Evolutionary conservation across 176 grass and related monocot species (phyloP).

Genomic region (Bromus sterilis): DNA sequence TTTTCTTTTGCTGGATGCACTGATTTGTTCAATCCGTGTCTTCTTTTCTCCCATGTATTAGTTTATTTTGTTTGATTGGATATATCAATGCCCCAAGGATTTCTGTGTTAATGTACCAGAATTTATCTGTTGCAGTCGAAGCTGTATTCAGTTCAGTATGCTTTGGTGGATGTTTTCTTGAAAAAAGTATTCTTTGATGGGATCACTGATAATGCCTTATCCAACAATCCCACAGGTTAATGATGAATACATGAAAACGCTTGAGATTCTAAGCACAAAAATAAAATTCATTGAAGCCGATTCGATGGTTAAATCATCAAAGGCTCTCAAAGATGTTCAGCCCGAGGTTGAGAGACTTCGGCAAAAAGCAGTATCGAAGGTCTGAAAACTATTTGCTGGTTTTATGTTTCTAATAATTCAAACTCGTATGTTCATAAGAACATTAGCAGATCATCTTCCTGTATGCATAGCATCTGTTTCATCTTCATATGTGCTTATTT

Average conservation of each 20-base stretch:
- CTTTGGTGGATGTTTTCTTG: not conserved
- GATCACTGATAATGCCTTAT: constrained; percentile 15
- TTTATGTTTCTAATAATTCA: constrained; percentile 19
- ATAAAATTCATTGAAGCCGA: constrained; percentile 86
- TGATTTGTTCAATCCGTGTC: not conserved
- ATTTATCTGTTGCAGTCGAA: not conserved
- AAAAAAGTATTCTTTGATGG: not conserved
- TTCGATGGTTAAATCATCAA: constrained; percentile 68
- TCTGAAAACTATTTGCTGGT: constrained; percentile 31
- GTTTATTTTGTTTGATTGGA: constrained; percentile 8
- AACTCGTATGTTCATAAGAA: not conserved
- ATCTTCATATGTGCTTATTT: not conserved
- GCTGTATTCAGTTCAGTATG: not conserved
- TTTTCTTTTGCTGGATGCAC: not conserved
- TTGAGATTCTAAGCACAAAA: constrained; percentile 87
- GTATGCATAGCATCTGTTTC: not conserved
- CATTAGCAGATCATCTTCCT: not conserved
- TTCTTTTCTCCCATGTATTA: not conserved
- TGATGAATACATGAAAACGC: constrained; percentile 86
- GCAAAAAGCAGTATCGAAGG: constrained; percentile 96
- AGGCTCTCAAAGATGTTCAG: constrained; percentile 87
- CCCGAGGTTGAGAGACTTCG: constrained; percentile 83
- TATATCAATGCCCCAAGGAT: not conserved
- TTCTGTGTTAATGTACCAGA: not conserved
- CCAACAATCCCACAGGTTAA: constrained; percentile 60